Base-by-base conservation (phyloP, 1,284 basidiomycete genomes). In the Farysia itapuensis region DNA sequence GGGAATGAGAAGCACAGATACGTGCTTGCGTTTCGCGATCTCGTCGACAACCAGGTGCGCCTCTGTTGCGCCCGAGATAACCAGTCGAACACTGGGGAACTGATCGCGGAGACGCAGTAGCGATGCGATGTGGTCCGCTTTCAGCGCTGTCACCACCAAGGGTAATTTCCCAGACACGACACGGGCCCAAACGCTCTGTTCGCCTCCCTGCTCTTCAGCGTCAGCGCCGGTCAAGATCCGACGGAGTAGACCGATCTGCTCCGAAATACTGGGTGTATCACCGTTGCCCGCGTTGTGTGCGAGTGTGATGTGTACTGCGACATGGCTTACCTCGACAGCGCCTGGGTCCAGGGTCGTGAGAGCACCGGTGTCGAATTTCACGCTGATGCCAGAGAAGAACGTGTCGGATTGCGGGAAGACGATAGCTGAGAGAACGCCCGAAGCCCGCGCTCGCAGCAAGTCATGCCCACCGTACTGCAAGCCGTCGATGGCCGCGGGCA, bases 121-220 rank as follows among this genome's bases (percentile, higher is more conserved):
- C 3, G 84, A 82, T 0, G 85, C 85, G 79, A 91, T 89, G 50
- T 84, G 80, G 67, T 90, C 87, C 0, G 86, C 86, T 57, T 80
- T 85, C 57, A 85, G 78, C 2, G 86, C 85, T 9, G 84, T 81
- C 11, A 91, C 79, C 2, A 92, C 84, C 32, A 88, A 72, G 2
- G 88, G 85, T 77, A 84, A 50, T 75, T 81, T 50, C 74, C 85
- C 83, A 77, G 72, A 14, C 0, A 54, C 32, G 4, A 64, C 68
- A 2, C 65, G 57, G 7, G 39, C 50, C 46, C 57, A 59, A 2
- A 35, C 44, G 82, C 81, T 73, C 80, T 82, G 14, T 80, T 80
- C 59, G 79, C 60, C 22, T 14, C 23, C 30, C 13, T 39, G 11
- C 5, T 23, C 25, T 6, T 8, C 13, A 5, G 21, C 31, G 6